phyloP scores from a whole-genome alignment of 805 yeast species.

The Metschnikowia gelsemii region DNA sequence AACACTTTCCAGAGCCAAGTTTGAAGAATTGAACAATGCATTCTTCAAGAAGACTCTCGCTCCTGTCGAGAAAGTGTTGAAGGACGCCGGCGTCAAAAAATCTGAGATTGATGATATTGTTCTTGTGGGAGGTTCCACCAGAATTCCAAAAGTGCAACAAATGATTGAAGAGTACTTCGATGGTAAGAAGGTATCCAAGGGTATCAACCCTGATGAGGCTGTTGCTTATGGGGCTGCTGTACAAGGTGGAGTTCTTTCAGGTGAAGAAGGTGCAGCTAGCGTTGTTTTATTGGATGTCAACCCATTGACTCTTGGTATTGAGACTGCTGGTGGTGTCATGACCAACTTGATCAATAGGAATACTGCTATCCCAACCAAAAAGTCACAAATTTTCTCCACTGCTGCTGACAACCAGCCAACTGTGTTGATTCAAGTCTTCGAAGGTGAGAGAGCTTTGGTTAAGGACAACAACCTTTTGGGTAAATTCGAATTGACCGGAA shows the following conservation, averaged over 20 bases:
- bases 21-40: conserved; percentile 24
- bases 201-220: conserved; percentile 46
- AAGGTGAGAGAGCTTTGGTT: conserved; percentile 26
- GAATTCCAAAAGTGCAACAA: conserved; percentile 24
- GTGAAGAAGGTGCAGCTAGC: conserved; percentile 65
- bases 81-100: conserved; percentile 23
- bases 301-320: conserved; percentile 26
- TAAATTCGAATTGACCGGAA: conserved; percentile 24
- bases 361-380: conserved; percentile 25
- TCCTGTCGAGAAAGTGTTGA: conserved; percentile 24
- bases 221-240: conserved; percentile 81
- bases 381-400: conserved; percentile 25
- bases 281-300: conserved; percentile 40
- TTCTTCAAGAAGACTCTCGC: conserved; percentile 24
- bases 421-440: conserved; percentile 23
- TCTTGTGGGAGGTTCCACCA: conserved; percentile 25
- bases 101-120: conserved; percentile 24
- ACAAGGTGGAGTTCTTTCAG: conserved; percentile 25
- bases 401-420: conserved; percentile 26
- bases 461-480: conserved; percentile 26
- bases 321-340: conserved; percentile 26
- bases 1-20: conserved; percentile 24
- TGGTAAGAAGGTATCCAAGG: conserved; percentile 25
- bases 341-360: conserved; percentile 25
- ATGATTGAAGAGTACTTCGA: conserved; percentile 23